Base-by-base conservation (phyloP, 1,284 basidiomycete species). In the Moesziomyces antarcticus region DNA sequence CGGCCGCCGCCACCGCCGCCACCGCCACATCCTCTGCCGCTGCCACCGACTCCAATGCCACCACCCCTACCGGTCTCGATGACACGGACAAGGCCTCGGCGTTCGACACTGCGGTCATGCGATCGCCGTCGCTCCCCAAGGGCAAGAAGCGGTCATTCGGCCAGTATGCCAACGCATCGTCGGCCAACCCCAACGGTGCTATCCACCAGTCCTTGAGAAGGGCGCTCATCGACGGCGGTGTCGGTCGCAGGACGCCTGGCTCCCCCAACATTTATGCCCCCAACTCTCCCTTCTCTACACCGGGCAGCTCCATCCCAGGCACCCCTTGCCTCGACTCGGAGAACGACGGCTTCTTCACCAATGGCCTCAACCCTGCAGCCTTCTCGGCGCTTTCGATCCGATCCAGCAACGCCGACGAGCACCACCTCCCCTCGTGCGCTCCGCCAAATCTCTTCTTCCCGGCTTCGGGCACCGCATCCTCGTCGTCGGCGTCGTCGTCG, bases 391-490 rank as follows among this genome's bases (percentile, higher is more conserved):
- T 84, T 16, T 80, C 80, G 16, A 68, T 84, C 25, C 77, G 82
- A 13, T 60, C 63, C n/a, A 71, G 43, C 47, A 64, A 58, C 42
- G 45, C 64, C 42, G 72, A 77, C 7, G 78, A 82, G 41, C 77
- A 81, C 52, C 75, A 82, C 46, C 67, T 83, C 27, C 82, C 82
- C n/a, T 82, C 81, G 18, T 84, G 82, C 45, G 82, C 82, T 13
- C 82, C 82, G 25, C 82, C 82, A 16, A 84, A 84, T 40, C 74
- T 84, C 45, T 84, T 84, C 64, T 84, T 84, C 75, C 82, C 82
- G n/a, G 68, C 79, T n/a, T 67, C 80, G 4, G 78, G 76, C 10
- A 64, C 64, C 16, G 50, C 69, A 10, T 66, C 75, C 13, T 66
- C 75, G 13, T 72, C 60, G 5, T 67, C 60, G 42, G 64, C 75